These are phyloP conservation scores for Calendula officinalis DNA, from an alignment of 129 eudicot genomes.

Conservation along the genomic window DNA sequence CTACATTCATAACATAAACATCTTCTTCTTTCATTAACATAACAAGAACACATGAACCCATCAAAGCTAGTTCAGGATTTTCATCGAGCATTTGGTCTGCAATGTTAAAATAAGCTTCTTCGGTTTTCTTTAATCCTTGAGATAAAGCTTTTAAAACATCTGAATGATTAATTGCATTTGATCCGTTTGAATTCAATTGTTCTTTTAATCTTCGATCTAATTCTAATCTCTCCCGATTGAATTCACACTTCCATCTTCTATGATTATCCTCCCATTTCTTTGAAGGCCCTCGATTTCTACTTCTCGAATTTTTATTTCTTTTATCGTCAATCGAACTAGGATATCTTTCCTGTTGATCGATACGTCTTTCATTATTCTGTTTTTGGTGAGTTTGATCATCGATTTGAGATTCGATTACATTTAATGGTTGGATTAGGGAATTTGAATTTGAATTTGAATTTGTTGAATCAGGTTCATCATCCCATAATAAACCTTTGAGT, in stretches of 20 bases:
- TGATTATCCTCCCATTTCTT: constrained; percentile 95
- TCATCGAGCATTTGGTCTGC: constrained; percentile 88
- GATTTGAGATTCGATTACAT: not conserved
- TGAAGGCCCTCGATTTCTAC: constrained; percentile 42
- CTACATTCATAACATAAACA: constrained; percentile 95
- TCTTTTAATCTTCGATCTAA: constrained; percentile 84
- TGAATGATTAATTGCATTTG: constrained; percentile 46
- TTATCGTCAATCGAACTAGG: constrained; percentile 39
- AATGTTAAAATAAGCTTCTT: constrained; percentile 75
- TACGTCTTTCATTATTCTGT: constrained; percentile 18
- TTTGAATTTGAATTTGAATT: constrained; percentile 3
- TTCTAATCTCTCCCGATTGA: constrained; percentile 81
- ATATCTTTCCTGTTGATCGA: constrained; percentile 49
- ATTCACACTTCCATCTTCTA: constrained; percentile 87
- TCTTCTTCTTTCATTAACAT: constrained; percentile 99
- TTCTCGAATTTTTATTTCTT: constrained; percentile 42
- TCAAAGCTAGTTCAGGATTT: constrained; percentile 94
- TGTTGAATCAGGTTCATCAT: constrained; percentile 51
- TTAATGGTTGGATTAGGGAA: not conserved
- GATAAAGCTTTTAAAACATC: constrained; percentile 88
- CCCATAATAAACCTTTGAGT: constrained; percentile 87
- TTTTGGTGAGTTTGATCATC: constrained; percentile 3
- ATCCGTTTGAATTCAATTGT: constrained; percentile 44
- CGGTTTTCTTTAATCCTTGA: constrained; percentile 75
- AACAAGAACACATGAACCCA: constrained; percentile 98